Evolutionary conservation across 768 basidiomycete species (phyloP).

Genomic region (Jaapia argillacea): DNA sequence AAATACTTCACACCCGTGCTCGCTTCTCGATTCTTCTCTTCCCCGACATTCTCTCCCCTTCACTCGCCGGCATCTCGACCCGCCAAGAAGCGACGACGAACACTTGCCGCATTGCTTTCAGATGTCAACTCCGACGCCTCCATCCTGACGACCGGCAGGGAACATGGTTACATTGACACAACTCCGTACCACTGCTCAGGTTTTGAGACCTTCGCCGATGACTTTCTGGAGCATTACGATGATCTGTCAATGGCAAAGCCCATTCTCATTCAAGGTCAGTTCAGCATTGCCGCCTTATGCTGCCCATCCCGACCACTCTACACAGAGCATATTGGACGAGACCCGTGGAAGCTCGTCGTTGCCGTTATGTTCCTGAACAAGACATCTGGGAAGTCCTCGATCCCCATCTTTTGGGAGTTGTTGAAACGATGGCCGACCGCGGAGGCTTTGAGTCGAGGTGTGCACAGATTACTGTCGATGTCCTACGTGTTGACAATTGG

Average conservation of each 20-base stretch:
- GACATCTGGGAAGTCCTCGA: constrained; percentile 50
- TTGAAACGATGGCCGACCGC: constrained; percentile 51
- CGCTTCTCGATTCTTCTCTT: no score
- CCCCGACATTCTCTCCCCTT: no score
- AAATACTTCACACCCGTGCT: no score
- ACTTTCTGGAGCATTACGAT: constrained; percentile 5
- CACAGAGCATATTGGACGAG: constrained; percentile 40
- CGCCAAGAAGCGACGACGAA: no score
- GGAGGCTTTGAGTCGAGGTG: constrained; percentile 43
- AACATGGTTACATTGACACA: no score
- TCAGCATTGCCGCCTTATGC: neutral
- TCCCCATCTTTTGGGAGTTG: constrained; percentile 56
- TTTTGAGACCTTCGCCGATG: constrained; percentile 5
- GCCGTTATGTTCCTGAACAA: constrained; percentile 63
- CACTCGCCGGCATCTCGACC: no score
- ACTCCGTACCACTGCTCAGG: no score
- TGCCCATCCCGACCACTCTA: neutral
- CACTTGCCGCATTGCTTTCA: no score
- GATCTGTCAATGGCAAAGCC: constrained; percentile 11
- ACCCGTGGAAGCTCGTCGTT: constrained; percentile 64
- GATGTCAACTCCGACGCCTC: no score
- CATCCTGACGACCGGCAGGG: no score
- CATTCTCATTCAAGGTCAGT: constrained; percentile 18
- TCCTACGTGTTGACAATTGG: no score
- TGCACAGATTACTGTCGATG: constrained; percentile 8